Base-by-base conservation (phyloP, 768 basidiomycete genomes). In the Lactifluus echinatus region DNA sequence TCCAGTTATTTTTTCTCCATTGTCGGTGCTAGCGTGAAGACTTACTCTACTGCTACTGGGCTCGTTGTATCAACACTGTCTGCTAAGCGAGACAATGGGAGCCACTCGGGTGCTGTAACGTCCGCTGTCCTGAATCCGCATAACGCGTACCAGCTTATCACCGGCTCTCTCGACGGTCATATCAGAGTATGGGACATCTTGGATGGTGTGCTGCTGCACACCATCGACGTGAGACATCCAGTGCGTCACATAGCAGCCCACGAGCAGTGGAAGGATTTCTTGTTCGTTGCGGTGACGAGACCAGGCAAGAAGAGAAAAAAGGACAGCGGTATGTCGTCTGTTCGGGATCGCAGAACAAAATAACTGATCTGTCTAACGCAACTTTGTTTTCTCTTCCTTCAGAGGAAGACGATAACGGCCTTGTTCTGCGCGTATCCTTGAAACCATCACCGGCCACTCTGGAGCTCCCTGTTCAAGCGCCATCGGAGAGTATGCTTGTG, bases 171-270 rank as follows among this genome's bases (percentile, higher is more conserved):
- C 57, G 87, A 93, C 63, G 95, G 93, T n/a, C 78, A 77, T 34
- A 71, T 98, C 60, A 81, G 89, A 68, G 73, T 96, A 24, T 99
- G 96, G 96, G 93, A 98, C 72, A 94, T 88, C 69, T 73, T 94
- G 36, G 93, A 96, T 57, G 93, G 85, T 5, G 74, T 77, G 8
- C 72, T 96, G 11, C 73, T 97, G 57, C 82, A 84, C 59, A 89
- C 85, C 2, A 79, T 96, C 60, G 76, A 81, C 55, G 66, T 92
- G 43, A 76, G 76, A 28, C 80, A 86, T 57, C 82, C 86, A 14
- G 83, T 94, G 63, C 79, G 81, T 61, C 78, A 80, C 64, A 71
- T 93, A 53, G 85, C 86, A 57, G 81, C 80, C 0, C 89, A 92
- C 65, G 78, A 82, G 61, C 74, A 76, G 54, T 79, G 84, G 69